These are phyloP conservation scores for Vitis amurensis DNA, from an alignment of 164 flowering plant species.

Conservation along the genomic window DNA sequence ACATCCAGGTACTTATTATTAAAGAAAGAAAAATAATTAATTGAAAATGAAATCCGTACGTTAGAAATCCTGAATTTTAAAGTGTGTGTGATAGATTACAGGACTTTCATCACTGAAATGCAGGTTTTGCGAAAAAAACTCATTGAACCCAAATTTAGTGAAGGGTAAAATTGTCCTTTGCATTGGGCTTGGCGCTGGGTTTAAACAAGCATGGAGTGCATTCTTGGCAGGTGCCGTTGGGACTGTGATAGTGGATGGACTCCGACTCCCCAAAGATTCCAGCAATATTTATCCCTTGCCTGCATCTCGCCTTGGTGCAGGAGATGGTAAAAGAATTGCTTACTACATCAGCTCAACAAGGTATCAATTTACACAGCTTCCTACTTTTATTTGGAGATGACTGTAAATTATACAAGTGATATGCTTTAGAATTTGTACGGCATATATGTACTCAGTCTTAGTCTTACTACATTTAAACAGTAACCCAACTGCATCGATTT, in stretches of 20 bases:
- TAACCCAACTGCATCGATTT: constrained; percentile 4
- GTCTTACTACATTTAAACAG: background rate
- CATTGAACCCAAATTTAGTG: constrained; percentile 39
- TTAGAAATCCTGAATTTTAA: too few relatives aligned
- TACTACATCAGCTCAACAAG: constrained; percentile 31
- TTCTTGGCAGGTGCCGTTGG: constrained; percentile 41
- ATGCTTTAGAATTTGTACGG: background rate
- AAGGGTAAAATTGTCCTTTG: constrained; percentile 61
- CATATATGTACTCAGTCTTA: too few relatives aligned
- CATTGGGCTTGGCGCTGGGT: constrained; percentile 9
- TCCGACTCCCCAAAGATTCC: constrained; percentile 8
- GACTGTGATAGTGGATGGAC: constrained; percentile 22
- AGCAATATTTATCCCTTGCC: constrained; percentile 39
- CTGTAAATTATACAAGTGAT: background rate
- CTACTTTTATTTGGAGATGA: background rate
- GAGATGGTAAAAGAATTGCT: constrained; percentile 16
- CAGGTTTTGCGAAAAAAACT: constrained; percentile 35
- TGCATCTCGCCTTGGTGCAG: constrained; percentile 24
- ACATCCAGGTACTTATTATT: constrained; percentile 19
- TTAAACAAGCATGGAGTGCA: background rate
- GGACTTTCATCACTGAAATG: background rate
- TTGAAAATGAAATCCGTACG: too few relatives aligned
- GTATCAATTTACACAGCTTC: constrained; percentile 13
- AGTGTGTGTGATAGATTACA: too few relatives aligned
- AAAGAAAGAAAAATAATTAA: too few relatives aligned